These are phyloP conservation scores for Eleusine indica DNA, from an alignment of 176 grass and related monocot genomes.

Conservation along the genomic window DNA sequence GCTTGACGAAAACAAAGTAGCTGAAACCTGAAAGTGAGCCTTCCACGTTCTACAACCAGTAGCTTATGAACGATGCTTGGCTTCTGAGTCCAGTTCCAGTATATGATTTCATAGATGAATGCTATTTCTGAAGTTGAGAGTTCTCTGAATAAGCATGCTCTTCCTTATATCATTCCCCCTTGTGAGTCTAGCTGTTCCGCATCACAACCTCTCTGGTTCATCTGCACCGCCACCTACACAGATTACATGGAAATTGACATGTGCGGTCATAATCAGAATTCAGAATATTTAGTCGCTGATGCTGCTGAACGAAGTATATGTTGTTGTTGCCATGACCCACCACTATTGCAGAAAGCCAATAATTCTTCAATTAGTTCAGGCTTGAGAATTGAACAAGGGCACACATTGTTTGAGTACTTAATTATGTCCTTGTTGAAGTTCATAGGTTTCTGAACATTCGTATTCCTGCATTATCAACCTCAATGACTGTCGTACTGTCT, in stretches of 20 bases:
- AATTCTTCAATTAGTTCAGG: too few relatives aligned
- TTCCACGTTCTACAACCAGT: not conserved
- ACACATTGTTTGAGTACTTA: too few relatives aligned
- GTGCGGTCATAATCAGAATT: slow-evolving; percentile 26
- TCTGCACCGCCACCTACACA: not conserved
- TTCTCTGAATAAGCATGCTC: slow-evolving; percentile 42
- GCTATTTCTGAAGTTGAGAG: slow-evolving; percentile 52
- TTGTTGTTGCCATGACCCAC: not conserved
- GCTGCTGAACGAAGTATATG: not conserved
- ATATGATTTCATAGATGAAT: slow-evolving; percentile 43
- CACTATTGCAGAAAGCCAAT: not conserved
- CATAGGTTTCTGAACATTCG: too few relatives aligned
- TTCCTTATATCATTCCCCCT: slow-evolving; percentile 10
- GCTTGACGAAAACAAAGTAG: slow-evolving; percentile 13
- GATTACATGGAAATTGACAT: slow-evolving; percentile 1
- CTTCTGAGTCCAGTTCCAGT: not conserved
- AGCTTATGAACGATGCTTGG: not conserved
- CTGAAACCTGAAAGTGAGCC: not conserved
- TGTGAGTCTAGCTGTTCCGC: not conserved
- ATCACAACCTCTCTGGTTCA: not conserved
- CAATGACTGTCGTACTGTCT: too few relatives aligned
- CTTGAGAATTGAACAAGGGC: too few relatives aligned
- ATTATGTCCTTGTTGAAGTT: too few relatives aligned
- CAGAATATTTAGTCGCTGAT: not conserved
- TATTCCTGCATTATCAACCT: too few relatives aligned